Conservation (phyloP, 768 basidiomycete species). For the Pulveroboletus sp. region DNA sequence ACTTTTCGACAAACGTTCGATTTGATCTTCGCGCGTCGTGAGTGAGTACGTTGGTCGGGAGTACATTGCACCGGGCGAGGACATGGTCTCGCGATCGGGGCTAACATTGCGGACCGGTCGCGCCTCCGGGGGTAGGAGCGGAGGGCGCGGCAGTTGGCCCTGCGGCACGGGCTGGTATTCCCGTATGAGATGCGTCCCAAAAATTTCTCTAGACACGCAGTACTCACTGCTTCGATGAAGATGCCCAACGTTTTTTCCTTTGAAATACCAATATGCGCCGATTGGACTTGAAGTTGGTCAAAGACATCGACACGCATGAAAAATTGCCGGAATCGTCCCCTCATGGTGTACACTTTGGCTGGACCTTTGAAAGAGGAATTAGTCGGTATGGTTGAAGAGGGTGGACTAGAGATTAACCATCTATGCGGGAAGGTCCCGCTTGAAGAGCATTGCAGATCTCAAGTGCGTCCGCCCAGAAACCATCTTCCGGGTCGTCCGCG, state of each 20-base stretch:
- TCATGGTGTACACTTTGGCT: slow-evolving; percentile 62
- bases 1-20: slow-evolving; percentile 27
- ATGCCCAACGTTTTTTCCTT: slow-evolving; percentile 54
- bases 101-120: slow-evolving; percentile 11
- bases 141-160: slow-evolving; percentile 28
- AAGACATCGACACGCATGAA: slow-evolving; percentile 60
- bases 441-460: slow-evolving; percentile 61
- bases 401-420: slow-evolving; percentile 43
- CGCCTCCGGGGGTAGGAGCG: slow-evolving; percentile 3
- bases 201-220: not conserved
- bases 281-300: slow-evolving; percentile 45
- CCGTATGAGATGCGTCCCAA: slow-evolving; percentile 8
- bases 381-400: not conserved
- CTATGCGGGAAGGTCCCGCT: slow-evolving; percentile 60
- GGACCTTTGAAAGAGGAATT: slow-evolving; percentile 42
- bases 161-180: slow-evolving; percentile 21
- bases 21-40: slow-evolving; percentile 26
- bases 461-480: slow-evolving; percentile 71
- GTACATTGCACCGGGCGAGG: slow-evolving; percentile 1
- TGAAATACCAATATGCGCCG: slow-evolving; percentile 57
- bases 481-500: slow-evolving; percentile 47
- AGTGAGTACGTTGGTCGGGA: slow-evolving; percentile 8
- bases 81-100: slow-evolving; percentile 19
- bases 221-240: slow-evolving; percentile 57
- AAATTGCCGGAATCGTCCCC: slow-evolving; percentile 67